Conservation (phyloP, 768 basidiomycete genomes). For the Mycena vulgaris region DNA sequence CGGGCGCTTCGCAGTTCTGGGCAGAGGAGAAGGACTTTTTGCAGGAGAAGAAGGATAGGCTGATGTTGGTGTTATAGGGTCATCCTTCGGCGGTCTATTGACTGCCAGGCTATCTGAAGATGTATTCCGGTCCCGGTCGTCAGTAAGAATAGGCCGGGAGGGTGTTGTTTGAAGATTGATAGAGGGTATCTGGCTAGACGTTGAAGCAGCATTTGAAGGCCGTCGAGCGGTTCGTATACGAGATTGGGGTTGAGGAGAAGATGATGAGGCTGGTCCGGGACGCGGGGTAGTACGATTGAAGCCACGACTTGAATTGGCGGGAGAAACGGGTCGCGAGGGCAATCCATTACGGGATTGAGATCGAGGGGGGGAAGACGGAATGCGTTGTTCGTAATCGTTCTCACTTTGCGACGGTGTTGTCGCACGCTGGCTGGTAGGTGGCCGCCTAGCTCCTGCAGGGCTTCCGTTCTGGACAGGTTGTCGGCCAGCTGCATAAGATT, state of each 20-base stretch:
- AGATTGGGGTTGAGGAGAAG: slow-evolving; percentile 50
- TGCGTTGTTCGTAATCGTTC: slow-evolving; percentile 44
- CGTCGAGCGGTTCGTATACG: slow-evolving; percentile 53
- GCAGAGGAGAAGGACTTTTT: slow-evolving; percentile 41
- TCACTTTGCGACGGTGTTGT: slow-evolving; percentile 44
- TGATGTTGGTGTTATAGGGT: slow-evolving; percentile 42
- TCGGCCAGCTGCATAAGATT: slow-evolving; percentile 33
- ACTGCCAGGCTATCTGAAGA: slow-evolving; percentile 42
- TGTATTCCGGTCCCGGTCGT: slow-evolving; percentile 25
- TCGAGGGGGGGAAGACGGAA: slow-evolving; percentile 39
- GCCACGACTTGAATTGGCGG: slow-evolving; percentile 49
- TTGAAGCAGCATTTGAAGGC: slow-evolving; percentile 63
- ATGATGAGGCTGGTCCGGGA: slow-evolving; percentile 49
- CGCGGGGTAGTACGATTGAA: slow-evolving; percentile 31
- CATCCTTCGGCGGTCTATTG: slow-evolving; percentile 33
- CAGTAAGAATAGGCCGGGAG: slow-evolving; percentile 23
- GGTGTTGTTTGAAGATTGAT: slow-evolving; percentile 33
- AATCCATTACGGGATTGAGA: slow-evolving; percentile 45
- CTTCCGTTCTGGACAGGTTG: slow-evolving; percentile 42
- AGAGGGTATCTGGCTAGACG: slow-evolving; percentile 52
- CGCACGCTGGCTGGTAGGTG: slow-evolving; percentile 38
- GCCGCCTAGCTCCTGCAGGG: slow-evolving; percentile 32
- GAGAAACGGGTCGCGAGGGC: slow-evolving; percentile 59
- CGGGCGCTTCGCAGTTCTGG: slow-evolving; percentile 33
- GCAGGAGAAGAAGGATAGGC: slow-evolving; percentile 45